Base-by-base conservation (phyloP, 129 eudicot species). In the Erigeron canadensis region DNA sequence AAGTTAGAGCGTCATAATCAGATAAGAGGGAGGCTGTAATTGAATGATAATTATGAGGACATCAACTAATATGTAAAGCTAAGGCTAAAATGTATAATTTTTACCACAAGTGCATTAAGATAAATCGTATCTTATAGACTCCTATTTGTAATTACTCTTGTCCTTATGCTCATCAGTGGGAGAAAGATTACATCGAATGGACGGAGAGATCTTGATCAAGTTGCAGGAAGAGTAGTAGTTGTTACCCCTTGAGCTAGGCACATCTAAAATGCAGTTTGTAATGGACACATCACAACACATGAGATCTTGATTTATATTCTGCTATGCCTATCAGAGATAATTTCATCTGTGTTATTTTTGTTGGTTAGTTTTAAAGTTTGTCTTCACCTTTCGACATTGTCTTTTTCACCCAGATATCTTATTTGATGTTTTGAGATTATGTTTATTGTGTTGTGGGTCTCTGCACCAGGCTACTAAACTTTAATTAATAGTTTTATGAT, bases 121-220 rank as follows among this genome's bases (percentile, higher is more conserved):
- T 28, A 28, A 28, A 28, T 2, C 3, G 34, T 43, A 43, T 43
- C 8, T 43, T 43, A 43, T 43, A 7, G 47, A 43, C 47, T 43
- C 21, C 8, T 39, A 13, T 61, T 5, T 53, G 15, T 13, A 8
- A 5, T 61, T 61, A 15, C 6, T 15, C 15, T 46, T 8, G 9
- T 77, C 11, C 44, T 73, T 44, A 5, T 70, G 16, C 22, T 23
- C 28, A 22, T 0, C 74, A 79, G 88, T 69, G 85, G 85, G 48
- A 78, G 88, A 47, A 84, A 74, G 65, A 84, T 84, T 72, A 80
- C 85, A 63, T 76, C 80, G 18, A 80, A 63, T 42, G 88, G 88
- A 23, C 84, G 77, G 72, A 60, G 88, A 51, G 88, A 84, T 73
- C 88, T 84, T 50, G 85, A 84, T 53, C 88, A 84, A 63, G 85